Evolutionary conservation across 2,329 filamentous ascomycete genomes (phyloP).

Genomic region (Plenodomus tracheiphilus): DNA sequence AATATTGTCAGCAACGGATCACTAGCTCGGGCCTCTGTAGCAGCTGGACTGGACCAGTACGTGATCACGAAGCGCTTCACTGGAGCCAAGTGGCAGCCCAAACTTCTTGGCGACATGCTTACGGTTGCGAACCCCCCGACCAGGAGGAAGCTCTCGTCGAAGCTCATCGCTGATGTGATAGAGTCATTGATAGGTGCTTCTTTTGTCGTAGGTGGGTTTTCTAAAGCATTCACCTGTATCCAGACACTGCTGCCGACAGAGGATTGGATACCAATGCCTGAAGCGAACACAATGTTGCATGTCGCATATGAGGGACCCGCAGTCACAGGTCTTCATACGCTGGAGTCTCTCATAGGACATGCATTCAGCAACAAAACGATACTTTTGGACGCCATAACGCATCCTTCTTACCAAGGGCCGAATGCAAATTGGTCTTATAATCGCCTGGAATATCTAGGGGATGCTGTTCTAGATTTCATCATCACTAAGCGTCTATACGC

Average conservation of each 20-base stretch:
- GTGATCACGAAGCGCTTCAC: conserved; percentile 72
- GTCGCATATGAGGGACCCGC: conserved; percentile 16
- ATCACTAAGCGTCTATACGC: conserved; percentile 67
- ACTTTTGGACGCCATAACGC: conserved; percentile 79
- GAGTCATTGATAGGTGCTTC: conserved; percentile 82
- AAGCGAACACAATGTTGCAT: conserved; percentile 32
- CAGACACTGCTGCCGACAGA: conserved; percentile 65
- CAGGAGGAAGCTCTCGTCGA: conserved; percentile 64
- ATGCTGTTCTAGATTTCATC: conserved; percentile 80
- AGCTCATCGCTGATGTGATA: conserved; percentile 83
- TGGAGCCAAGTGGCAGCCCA: conserved; percentile 71
- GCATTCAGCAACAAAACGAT: conserved; percentile 67
- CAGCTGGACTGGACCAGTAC: conserved; percentile 69
- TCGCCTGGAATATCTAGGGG: conserved; percentile 84
- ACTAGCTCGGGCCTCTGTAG: conserved; percentile 67
- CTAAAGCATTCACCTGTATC: conserved; percentile 66
- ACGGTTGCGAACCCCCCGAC: conserved; percentile 5
- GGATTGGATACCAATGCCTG: conserved; percentile 38
- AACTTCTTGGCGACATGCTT: conserved; percentile 57
- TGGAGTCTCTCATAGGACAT: conserved; percentile 73
- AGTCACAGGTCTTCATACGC: conserved; percentile 30
- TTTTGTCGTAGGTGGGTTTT: conserved; percentile 68
- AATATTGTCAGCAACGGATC: conserved; percentile 73
- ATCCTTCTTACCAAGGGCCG: conserved; percentile 61
- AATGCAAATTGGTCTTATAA: conserved; percentile 62